Conservation (phyloP, 192 early-diverging fungal species). For the Phycomyces blakesleeanus region DNA sequence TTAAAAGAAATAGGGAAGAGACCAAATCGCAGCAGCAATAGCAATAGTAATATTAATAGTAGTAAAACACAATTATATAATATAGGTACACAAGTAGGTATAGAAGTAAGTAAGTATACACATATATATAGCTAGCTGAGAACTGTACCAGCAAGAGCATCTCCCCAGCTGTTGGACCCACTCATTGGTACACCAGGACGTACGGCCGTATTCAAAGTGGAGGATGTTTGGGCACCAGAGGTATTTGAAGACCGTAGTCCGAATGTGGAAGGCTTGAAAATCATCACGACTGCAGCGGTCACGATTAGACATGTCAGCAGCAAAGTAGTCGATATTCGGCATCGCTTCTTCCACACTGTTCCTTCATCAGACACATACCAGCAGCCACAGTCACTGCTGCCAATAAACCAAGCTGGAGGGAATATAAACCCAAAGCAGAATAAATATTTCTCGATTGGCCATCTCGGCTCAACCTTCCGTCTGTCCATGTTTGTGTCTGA, state of each 20-base stretch:
- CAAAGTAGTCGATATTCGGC: slow-evolving; percentile 29
- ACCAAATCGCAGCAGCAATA: too few relatives aligned
- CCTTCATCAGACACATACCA: not conserved
- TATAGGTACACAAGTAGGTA: too few relatives aligned
- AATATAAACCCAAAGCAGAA: slow-evolving; percentile 29
- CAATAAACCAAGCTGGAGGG: slow-evolving; percentile 27
- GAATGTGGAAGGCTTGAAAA: slow-evolving; percentile 27
- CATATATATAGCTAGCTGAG: not conserved
- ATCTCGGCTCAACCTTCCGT: too few relatives aligned
- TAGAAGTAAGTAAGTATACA: not conserved
- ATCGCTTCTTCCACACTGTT: slow-evolving; percentile 23
- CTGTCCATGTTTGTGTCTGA: too few relatives aligned
- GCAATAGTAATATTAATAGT: too few relatives aligned
- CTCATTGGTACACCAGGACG: slow-evolving; percentile 32
- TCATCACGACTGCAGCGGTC: slow-evolving; percentile 17
- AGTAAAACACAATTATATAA: too few relatives aligned
- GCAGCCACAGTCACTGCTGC: slow-evolving; percentile 14
- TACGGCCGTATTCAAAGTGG: slow-evolving; percentile 15
- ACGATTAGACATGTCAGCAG: slow-evolving; percentile 21
- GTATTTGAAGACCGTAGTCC: slow-evolving; percentile 17
- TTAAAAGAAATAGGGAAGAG: too few relatives aligned
- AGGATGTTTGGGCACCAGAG: slow-evolving; percentile 23
- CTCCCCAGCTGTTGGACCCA: slow-evolving; percentile 22
- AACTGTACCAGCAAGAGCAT: slow-evolving; percentile 21
- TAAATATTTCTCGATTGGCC: slow-evolving; percentile 12